Evolutionary conservation across 805 yeast genomes (phyloP).

Genomic region (Cyberlindnera xylosilytica): DNA sequence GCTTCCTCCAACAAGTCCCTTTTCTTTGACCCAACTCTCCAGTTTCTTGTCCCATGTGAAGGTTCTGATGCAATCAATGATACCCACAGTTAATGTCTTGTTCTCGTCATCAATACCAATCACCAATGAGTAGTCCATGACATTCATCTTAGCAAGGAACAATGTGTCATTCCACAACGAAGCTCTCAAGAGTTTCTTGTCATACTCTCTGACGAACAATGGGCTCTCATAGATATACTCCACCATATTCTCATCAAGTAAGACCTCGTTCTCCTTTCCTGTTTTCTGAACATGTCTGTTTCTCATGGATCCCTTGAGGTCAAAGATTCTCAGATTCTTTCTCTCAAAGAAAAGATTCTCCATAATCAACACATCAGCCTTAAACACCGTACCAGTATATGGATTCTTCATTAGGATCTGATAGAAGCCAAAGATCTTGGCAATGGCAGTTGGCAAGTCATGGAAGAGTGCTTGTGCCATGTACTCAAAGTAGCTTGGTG

Average conservation of each 20-base stretch:
- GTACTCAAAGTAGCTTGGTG: slow-evolving; percentile 94
- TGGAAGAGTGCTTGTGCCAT: slow-evolving; percentile 94
- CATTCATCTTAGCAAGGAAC: slow-evolving; percentile 93
- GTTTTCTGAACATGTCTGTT: slow-evolving; percentile 96
- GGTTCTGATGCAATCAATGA: slow-evolving; percentile 89
- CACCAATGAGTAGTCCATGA: slow-evolving; percentile 96
- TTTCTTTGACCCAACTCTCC: slow-evolving; percentile 98
- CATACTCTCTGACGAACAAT: slow-evolving; percentile 87
- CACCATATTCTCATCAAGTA: slow-evolving; percentile 96
- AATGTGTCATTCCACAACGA: slow-evolving; percentile 94
- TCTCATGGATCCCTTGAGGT: slow-evolving; percentile 96
- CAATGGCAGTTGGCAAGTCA: slow-evolving; percentile 90
- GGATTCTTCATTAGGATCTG: slow-evolving; percentile 87
- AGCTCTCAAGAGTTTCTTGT: slow-evolving; percentile 79
- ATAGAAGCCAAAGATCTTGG: slow-evolving; percentile 93
- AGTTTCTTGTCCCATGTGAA: slow-evolving; percentile 98
- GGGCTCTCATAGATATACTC: slow-evolving; percentile 97
- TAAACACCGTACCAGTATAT: slow-evolving; percentile 68
- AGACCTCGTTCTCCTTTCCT: slow-evolving; percentile 90
- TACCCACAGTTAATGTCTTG: slow-evolving; percentile 82
- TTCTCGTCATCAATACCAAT: slow-evolving; percentile 79
- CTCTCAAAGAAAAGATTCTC: slow-evolving; percentile 88
- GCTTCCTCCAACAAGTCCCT: slow-evolving; percentile 81
- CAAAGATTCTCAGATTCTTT: slow-evolving; percentile 83
- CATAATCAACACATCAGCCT: slow-evolving; percentile 91